A percentile compares a stretch with the other conserved stretches of the same genome.
Evolutionary conservation across 805 yeast species (phyloP).

Genomic region (Alloascoidea africana): DNA sequence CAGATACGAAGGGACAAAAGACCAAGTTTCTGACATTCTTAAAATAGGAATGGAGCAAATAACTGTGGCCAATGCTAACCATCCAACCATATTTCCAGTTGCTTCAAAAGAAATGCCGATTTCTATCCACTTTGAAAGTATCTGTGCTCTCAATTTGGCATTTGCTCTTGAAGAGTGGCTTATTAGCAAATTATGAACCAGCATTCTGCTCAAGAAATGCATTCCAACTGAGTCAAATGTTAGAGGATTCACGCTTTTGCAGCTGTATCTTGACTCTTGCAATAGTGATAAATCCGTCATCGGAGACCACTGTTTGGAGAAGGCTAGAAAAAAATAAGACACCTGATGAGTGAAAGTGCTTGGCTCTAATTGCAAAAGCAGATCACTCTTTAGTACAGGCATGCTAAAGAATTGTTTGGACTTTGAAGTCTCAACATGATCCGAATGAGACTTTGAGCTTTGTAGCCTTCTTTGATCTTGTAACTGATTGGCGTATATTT

Average conservation of each 20-base stretch:
- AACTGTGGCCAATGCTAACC: conserved; percentile 81
- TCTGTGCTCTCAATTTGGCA: conserved; percentile 31
- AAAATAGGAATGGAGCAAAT: conserved; percentile 73
- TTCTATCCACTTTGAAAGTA: conserved; percentile 72
- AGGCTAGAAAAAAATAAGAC: conserved; percentile 49
- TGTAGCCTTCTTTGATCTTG: not conserved
- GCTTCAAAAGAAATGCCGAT: conserved; percentile 66
- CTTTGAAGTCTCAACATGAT: too few species aligned
- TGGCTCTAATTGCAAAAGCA: too few species aligned
- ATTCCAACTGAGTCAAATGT: conserved; percentile 57
- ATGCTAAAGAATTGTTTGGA: too few species aligned
- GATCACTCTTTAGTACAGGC: too few species aligned
- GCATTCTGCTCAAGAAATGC: conserved; percentile 64
- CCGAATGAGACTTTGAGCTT: too few species aligned
- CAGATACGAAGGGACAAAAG: conserved; percentile 41
- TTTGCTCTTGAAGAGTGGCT: conserved; percentile 19
- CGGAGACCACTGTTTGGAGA: conserved; percentile 64
- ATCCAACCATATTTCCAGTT: conserved; percentile 84
- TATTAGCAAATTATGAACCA: conserved; percentile 55
- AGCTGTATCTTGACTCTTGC: conserved; percentile 27
- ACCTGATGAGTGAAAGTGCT: conserved; percentile 59
- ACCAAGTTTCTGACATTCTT: conserved; percentile 65
- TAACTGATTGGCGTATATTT: not conserved
- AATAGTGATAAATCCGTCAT: conserved; percentile 63
- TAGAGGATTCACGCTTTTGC: conserved; percentile 52